Evolutionary conservation across 2,329 filamentous ascomycete genomes (phyloP).

Genomic region (Venturia carpophila): DNA sequence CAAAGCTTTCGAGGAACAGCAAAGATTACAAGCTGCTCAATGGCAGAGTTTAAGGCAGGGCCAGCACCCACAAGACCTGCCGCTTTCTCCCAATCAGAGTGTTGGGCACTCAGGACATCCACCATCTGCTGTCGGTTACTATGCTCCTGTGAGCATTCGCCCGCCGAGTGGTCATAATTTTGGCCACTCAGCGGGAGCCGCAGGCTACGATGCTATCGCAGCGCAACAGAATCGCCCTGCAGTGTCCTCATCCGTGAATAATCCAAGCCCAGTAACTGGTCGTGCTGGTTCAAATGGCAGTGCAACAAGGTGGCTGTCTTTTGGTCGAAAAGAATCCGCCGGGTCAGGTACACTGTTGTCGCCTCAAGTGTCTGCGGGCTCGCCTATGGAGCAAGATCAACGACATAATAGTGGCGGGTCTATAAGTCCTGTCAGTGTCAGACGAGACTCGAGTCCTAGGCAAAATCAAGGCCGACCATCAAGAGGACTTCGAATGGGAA

Average conservation of each 20-base stretch:
- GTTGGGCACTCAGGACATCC: neutral
- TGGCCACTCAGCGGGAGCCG: neutral
- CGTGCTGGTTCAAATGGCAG: slow-evolving; percentile 4
- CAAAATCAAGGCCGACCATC: slow-evolving; percentile 2
- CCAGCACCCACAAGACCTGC: neutral
- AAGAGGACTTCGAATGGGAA: slow-evolving; percentile 9
- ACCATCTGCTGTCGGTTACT: slow-evolving; percentile 11
- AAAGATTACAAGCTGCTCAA: neutral
- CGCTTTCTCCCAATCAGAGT: slow-evolving; percentile 7
- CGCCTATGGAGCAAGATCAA: slow-evolving; percentile 1
- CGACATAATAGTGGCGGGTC: slow-evolving; percentile 3
- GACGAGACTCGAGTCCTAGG: slow-evolving; percentile 4
- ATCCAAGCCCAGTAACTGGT: neutral
- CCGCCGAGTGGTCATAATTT: neutral
- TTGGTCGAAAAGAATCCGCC: neutral
- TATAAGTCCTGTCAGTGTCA: slow-evolving; percentile 4
- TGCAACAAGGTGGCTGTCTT: slow-evolving; percentile 1
- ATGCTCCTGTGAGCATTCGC: slow-evolving; percentile 1
- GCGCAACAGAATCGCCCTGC: slow-evolving; percentile 1
- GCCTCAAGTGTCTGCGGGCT: slow-evolving; percentile 8
- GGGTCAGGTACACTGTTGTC: neutral
- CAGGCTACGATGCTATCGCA: slow-evolving; percentile 13
- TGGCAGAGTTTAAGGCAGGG: slow-evolving; percentile 11
- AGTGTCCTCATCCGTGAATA: neutral
- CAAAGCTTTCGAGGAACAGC: slow-evolving; percentile 11